Evolutionary conservation across 371 early-diverging fungal genomes (phyloP).

Genomic region (Mucor velutinosus): DNA sequence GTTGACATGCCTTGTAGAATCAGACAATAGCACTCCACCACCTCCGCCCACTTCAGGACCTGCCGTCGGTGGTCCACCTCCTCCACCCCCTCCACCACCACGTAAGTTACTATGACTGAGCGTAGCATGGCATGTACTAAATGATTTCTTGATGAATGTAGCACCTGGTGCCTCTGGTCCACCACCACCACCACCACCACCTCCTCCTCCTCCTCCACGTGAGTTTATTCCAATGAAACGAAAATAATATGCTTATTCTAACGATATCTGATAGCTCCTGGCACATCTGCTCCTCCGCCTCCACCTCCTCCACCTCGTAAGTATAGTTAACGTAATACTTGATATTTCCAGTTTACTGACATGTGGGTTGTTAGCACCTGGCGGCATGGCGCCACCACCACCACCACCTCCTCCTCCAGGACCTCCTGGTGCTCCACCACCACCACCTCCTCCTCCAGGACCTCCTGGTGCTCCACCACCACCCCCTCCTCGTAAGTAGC

Average conservation of each 20-base stretch:
- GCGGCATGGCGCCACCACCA: conserved; percentile 19
- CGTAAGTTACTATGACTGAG: conserved; percentile 4
- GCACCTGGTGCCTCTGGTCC: neutral
- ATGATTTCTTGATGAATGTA: neutral
- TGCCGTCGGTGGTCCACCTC: conserved; percentile 6
- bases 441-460: conserved; percentile 18
- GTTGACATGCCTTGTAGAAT: neutral
- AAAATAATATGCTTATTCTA: neutral
- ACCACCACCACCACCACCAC: conserved; percentile 30
- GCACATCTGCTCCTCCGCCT: neutral
- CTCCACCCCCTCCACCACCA: conserved; percentile 26
- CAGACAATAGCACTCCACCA: neutral
- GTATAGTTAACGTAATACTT: neutral
- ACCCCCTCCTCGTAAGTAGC: conserved; percentile 27
- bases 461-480: conserved; percentile 14
- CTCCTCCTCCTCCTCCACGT: conserved; percentile 18
- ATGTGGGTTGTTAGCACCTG: conserved; percentile 8
- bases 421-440: conserved; percentile 10
- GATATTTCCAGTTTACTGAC: neutral
- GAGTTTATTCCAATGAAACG: neutral
- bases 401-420: conserved; percentile 24
- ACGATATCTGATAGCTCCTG: conserved; percentile 8
- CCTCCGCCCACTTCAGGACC: conserved; percentile 8
- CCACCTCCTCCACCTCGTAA: conserved; percentile 4
- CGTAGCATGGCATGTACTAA: neutral